Base-by-base conservation (phyloP, 306 rosid species). In the Vicia faba region DNA sequence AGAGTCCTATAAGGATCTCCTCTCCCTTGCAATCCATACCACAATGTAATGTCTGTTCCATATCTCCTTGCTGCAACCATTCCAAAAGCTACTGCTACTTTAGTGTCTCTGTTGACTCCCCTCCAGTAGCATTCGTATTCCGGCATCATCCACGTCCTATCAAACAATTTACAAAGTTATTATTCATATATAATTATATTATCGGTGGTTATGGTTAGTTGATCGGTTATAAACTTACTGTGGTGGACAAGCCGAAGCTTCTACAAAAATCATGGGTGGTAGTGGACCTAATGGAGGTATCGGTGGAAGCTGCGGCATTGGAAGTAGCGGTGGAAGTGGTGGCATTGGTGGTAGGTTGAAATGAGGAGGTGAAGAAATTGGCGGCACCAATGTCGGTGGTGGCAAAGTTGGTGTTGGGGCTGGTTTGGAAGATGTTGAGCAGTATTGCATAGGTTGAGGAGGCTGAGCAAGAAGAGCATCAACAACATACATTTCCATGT, bases 381-480 rank as follows among this genome's bases (percentile, higher is more conserved):
- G 62, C 13, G 78, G 79, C 0, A 77, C 25, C 0, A 75, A 50
- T 4, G 84, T 70, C 7, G 71, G 49, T 0, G 86, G 73, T 10
- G 64, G 64, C 31, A 33, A 7, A 33, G 71, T 35, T 0, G 86
- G 73, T 11, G 64, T 61, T 0, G 86, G 84, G 11, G 63, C 73
- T 19, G 95, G 91, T 25, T 72, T 75, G 35, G 85, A 50, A 41
- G 95, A 85, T 70, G 39, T 60, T 3, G 95, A 83, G 73, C 98
- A 92, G 56, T 68, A 74, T 20, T 86, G 69, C 98, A 84, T 85
- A 13, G 98, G 91, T 55, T 85, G 79, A 6, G 86, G 53, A 48
- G 98, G 98, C 76, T 92, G 95, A 64, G 96, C 73, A 19, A 92
- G 84, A 58, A 92, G 83, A 49, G 96, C 77, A 78, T 87, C 91